Percentiles rank a stretch among this genome's conserved stretches.
Evolutionary conservation across 2,329 filamentous ascomycete species (phyloP).

Genomic region (Epicoccum sorghinum): DNA sequence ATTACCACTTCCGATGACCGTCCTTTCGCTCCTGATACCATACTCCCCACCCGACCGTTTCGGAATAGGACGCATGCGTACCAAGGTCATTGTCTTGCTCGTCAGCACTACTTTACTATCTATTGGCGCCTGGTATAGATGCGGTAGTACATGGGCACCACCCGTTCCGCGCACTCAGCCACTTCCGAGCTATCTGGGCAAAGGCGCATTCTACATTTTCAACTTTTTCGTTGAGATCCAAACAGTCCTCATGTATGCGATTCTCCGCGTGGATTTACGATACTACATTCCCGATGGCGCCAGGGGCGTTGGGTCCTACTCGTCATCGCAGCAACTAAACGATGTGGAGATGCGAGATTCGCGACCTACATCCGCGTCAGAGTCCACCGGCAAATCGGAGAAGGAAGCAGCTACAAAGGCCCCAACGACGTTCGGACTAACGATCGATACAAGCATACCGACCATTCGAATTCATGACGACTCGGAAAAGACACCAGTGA

Average conservation of each 20-base stretch:
- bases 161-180: slow-evolving; percentile 53
- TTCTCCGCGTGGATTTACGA: slow-evolving; percentile 73
- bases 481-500: slow-evolving; percentile 10
- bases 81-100: slow-evolving; percentile 70
- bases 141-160: slow-evolving; percentile 62
- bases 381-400: neutral
- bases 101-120: slow-evolving; percentile 65
- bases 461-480: slow-evolving; percentile 7
- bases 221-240: slow-evolving; percentile 77
- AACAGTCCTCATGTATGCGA: slow-evolving; percentile 70
- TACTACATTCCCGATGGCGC: slow-evolving; percentile 78
- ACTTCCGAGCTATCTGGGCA: slow-evolving; percentile 73
- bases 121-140: slow-evolving; percentile 72
- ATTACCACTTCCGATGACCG: slow-evolving; percentile 66
- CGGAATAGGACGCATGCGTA: slow-evolving; percentile 69
- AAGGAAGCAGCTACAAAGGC: neutral
- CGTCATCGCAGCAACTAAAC: slow-evolving; percentile 11
- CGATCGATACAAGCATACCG: slow-evolving; percentile 9
- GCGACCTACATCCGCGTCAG: slow-evolving; percentile 16
- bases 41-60: slow-evolving; percentile 61
- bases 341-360: slow-evolving; percentile 30
- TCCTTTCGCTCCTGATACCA: slow-evolving; percentile 56
- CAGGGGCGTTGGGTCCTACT: slow-evolving; percentile 51
- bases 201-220: slow-evolving; percentile 79
- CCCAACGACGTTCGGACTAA: slow-evolving; percentile 4